phyloP scores from a whole-genome alignment of 768 basidiomycete genomes.

The Roridomyces roridus region DNA sequence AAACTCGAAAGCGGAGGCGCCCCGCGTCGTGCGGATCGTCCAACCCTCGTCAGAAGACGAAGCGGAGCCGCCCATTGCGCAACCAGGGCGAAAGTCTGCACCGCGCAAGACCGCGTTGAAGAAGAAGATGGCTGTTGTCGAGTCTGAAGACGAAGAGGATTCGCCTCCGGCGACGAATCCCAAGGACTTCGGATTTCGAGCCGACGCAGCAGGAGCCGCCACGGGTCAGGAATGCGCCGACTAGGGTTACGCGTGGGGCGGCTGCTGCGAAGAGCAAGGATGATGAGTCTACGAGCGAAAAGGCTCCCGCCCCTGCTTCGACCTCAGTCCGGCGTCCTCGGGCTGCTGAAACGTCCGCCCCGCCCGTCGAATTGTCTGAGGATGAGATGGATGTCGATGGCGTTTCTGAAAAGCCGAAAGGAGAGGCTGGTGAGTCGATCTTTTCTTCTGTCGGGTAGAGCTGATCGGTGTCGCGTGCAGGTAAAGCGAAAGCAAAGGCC shows the following conservation, averaged over 20 bases:
- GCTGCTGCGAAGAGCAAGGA: not conserved
- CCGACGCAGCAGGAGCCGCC: conserved; percentile 7
- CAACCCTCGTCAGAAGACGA: conserved; percentile 18
- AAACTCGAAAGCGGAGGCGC: no score
- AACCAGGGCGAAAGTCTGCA: not conserved
- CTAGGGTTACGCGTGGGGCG: conserved; percentile 5
- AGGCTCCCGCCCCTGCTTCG: no score
- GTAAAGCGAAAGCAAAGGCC: no score
- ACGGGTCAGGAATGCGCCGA: conserved; percentile 3
- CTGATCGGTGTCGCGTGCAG: no score
- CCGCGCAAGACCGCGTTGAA: conserved; percentile 15
- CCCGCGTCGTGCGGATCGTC: not conserved
- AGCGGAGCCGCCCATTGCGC: not conserved
- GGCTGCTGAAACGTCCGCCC: not conserved
- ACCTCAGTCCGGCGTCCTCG: no score
- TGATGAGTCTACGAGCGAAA: no score
- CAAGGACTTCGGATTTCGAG: conserved; percentile 19
- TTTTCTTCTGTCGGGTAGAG: no score
- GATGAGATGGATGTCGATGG: not conserved
- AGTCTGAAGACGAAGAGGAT: conserved; percentile 13
- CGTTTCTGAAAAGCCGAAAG: no score
- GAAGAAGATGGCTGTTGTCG: conserved; percentile 1
- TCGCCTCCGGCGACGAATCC: conserved; percentile 8
- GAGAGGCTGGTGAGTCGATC: no score
- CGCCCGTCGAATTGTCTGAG: conserved; percentile 1